Percentiles rank a stretch among this genome's conserved stretches.
Conservation (phyloP, 805 yeast genomes). For the Saccharomycopsis schoenii region DNA sequence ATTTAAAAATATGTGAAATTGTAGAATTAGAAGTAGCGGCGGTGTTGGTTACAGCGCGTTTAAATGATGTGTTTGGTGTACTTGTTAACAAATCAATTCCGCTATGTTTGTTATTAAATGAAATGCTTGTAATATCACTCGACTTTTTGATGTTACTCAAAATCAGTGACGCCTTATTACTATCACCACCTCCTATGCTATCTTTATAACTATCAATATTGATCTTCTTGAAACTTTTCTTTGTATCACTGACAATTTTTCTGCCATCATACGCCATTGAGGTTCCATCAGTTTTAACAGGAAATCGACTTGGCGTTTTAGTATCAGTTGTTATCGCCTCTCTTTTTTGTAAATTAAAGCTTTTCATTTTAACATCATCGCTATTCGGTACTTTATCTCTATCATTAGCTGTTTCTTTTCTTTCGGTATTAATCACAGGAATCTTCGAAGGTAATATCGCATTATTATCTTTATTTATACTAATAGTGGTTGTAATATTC, state of each 20-base stretch:
- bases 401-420: neutral
- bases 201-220: neutral
- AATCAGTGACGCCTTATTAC: neutral
- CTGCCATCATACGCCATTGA: neutral
- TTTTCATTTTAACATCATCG: neutral
- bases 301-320: neutral
- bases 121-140: slow-evolving; percentile 15
- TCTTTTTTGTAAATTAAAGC: neutral
- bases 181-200: neutral
- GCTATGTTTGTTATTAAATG: slow-evolving; percentile 3
- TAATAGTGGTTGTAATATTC: neutral
- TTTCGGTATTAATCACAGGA: neutral
- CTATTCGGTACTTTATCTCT: neutral
- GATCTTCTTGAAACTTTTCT: neutral
- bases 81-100: slow-evolving; percentile 1
- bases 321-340: neutral
- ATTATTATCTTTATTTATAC: neutral
- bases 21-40: neutral
- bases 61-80: slow-evolving; percentile 14
- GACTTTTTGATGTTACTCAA: slow-evolving; percentile 11
- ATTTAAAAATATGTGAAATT: slow-evolving; percentile 8
- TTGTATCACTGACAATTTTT: neutral
- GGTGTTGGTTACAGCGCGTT: neutral
- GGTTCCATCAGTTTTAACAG: neutral
- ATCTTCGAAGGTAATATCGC: neutral